Evolutionary conservation across 306 rosid species (phyloP).

Genomic region (Sphenostylis stenocarpa): DNA sequence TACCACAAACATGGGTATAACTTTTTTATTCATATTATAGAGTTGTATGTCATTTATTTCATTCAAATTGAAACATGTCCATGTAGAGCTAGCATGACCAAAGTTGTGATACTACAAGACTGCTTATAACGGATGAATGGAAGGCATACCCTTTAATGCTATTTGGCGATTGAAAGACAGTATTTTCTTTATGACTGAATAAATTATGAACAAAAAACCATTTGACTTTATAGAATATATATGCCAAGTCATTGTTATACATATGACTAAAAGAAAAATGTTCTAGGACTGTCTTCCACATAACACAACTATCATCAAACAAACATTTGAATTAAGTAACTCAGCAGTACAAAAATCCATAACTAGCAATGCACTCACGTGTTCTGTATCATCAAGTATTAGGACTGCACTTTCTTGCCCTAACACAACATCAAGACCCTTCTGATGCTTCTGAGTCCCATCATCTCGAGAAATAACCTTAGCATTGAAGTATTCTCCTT

Average conservation of each 20-base stretch:
- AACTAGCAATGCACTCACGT: conserved; percentile 51
- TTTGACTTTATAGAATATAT: background rate
- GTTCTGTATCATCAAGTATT: conserved; percentile 91
- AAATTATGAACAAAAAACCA: background rate
- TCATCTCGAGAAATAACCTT: conserved; percentile 92
- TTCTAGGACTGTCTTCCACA: background rate
- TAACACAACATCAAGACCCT: conserved; percentile 84
- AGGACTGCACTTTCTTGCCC: conserved; percentile 91
- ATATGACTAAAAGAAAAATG: background rate
- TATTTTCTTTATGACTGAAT: conserved; percentile 3
- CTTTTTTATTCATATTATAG: background rate
- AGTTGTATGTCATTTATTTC: background rate
- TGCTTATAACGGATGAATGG: background rate
- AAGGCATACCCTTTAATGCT: background rate
- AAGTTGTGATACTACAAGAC: background rate
- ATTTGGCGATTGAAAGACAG: background rate
- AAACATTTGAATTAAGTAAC: background rate
- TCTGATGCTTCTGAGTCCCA: conserved; percentile 84
- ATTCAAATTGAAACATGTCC: background rate
- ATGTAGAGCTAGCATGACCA: background rate
- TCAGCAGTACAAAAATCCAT: conserved; percentile 8
- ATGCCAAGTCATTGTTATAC: background rate
- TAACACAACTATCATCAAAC: conserved; percentile 19
- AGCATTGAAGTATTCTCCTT: conserved; percentile 62
- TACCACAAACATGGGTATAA: background rate